These are phyloP conservation scores for Wickerhamiella azyma DNA, from an alignment of 805 yeast species.

Conservation along the genomic window DNA sequence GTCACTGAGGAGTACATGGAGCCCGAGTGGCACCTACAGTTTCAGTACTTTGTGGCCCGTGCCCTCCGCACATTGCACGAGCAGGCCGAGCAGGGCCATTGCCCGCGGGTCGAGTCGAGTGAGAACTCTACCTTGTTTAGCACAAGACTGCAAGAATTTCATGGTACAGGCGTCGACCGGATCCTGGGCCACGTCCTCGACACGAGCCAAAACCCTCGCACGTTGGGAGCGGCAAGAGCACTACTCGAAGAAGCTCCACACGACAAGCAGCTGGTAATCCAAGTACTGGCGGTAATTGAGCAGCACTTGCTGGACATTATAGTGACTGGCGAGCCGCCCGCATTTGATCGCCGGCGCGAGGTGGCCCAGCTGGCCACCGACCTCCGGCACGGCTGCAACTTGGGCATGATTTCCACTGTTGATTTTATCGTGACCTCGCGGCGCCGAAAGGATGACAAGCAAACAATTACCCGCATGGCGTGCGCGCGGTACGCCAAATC, in stretches of 20 bases:
- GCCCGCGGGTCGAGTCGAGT: not conserved
- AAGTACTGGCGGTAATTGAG: conserved; percentile 93
- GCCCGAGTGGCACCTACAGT: not conserved
- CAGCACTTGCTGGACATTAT: not conserved
- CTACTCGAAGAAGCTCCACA: not conserved
- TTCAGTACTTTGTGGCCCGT: not conserved
- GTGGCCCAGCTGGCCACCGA: conserved; percentile 1
- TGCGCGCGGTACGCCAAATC: not conserved
- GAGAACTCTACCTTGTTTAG: not conserved
- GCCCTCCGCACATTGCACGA: not conserved
- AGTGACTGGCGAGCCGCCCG: not conserved
- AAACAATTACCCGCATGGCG: not conserved
- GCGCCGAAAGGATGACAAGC: not conserved
- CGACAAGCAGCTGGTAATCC: conserved; percentile 86
- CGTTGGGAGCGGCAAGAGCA: not conserved
- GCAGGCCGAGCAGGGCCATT: not conserved
- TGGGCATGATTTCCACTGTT: not conserved
- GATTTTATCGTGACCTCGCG: not conserved
- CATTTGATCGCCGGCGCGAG: not conserved
- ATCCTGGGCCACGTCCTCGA: not conserved
- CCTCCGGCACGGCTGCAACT: not conserved
- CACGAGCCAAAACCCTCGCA: not conserved
- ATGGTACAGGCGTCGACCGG: not conserved
- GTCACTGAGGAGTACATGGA: not conserved
- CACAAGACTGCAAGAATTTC: not conserved